phyloP scores from a whole-genome alignment of 495 filamentous ascomycete genomes.

The Coniosporium apollinis region DNA sequence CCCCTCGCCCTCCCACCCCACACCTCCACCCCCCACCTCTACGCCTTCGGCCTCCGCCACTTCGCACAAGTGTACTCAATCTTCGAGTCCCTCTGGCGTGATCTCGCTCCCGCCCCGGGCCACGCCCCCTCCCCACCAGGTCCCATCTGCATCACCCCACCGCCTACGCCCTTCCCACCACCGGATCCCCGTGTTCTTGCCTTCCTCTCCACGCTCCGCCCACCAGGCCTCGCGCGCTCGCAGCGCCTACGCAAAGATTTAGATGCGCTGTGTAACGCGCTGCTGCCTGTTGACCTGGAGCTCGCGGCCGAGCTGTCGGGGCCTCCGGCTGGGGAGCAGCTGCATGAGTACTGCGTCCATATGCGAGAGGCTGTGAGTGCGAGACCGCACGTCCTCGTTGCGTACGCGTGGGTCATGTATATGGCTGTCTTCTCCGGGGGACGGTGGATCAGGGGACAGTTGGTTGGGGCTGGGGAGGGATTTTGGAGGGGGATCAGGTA shows the following conservation, averaged over 20 bases:
- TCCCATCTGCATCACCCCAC: not conserved
- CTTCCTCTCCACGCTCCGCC: not conserved
- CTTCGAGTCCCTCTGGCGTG: constrained; percentile 24
- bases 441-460: constrained; percentile 30
- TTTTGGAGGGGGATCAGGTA: constrained; percentile 34
- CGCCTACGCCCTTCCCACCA: not conserved
- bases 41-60: constrained; percentile 26
- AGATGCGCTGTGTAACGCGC: too few relatives aligned
- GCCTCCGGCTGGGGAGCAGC: not conserved
- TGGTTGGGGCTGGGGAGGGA: constrained; percentile 25
- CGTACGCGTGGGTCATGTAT: constrained; percentile 43
- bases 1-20: constrained; percentile 30
- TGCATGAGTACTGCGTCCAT: constrained; percentile 17
- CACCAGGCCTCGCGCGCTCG: not conserved
- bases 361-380: constrained; percentile 15
- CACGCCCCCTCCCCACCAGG: not conserved
- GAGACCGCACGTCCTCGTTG: constrained; percentile 35
- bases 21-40: constrained; percentile 17
- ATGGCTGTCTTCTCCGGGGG: constrained; percentile 44
- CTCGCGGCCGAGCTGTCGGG: not conserved
- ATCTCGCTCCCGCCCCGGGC: not conserved
- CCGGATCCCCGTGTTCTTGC: not conserved
- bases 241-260: not conserved
- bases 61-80: constrained; percentile 30
- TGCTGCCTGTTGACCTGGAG: not conserved